Base-by-base conservation (phyloP, 148 eudicot species). In the Talinum fruticosum region DNA sequence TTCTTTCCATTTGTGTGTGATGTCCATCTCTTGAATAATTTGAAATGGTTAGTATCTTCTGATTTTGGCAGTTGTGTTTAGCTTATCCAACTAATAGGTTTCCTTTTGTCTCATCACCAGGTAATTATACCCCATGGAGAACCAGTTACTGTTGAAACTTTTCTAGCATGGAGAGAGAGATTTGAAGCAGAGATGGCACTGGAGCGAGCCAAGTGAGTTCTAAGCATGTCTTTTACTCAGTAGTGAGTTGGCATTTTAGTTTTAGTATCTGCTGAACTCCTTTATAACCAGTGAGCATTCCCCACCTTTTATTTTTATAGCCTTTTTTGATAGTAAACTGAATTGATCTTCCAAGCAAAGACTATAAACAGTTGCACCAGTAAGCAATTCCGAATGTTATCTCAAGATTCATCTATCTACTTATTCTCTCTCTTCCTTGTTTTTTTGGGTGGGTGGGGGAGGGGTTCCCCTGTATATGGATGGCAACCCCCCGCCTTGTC, bases 41-140 rank as follows among this genome's bases (percentile, higher is more conserved):
- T 28, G 14, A 0, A 8, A 7, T 62, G 66, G 12, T 62, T 28
- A 62, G 66, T 62, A 62, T 62, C n/a, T 57, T n/a, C 28, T 57
- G 29, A 51, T 4, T 28, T n/a, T 62, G n/a, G n/a, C n/a, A n/a
- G n/a, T 29, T 24, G 5, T 29, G 36, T 70, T 53, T 54, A 54
- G 3, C 15, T 51, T 62, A 10, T 62, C 65, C 29, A 26, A 24
- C 23, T 78, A 35, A 69, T 79, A 23, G 30, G 47, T 49, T 19
- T 28, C 53, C 30, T 53, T 75, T 34, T 83, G 16, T 85, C 33
- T 77, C 74, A 4, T 61, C 41, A 66, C 79, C 87, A 96, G 99
- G 82, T 96, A 78, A 88, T 91, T 76, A 72, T 96, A 57, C 99
- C 99, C 47, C 99, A 96, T 80, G 99, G 99, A 87, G 99, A 96